Evolutionary conservation across 2,329 filamentous ascomycete genomes (phyloP).

Genomic region (Cyphellophora europaea): DNA sequence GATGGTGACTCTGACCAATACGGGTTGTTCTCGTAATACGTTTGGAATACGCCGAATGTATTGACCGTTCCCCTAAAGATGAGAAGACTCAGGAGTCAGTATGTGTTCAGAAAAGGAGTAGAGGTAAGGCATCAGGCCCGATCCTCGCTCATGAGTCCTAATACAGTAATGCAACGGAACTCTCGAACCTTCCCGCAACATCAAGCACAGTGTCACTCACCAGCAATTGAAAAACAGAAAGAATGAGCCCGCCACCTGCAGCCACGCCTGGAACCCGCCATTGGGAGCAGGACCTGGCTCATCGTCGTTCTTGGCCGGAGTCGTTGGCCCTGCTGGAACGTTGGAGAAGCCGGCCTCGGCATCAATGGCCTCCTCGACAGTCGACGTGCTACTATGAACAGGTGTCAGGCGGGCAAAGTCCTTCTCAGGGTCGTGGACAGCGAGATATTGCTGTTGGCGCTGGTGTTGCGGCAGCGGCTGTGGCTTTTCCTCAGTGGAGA

Average conservation of each 20-base stretch:
- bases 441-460: too few species aligned
- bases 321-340: too few species aligned
- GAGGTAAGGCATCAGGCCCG: too few species aligned
- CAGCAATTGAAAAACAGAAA: constrained; percentile 26
- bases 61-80: constrained; percentile 8
- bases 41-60: constrained; percentile 17
- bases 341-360: constrained; percentile 3
- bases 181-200: not conserved
- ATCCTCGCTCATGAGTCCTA: too few species aligned
- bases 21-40: constrained; percentile 22
- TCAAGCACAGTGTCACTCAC: constrained; percentile 3
- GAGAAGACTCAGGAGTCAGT: not conserved
- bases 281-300: constrained; percentile 16
- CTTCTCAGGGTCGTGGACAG: not conserved
- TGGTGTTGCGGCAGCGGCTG: too few species aligned
- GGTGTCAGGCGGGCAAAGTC: not conserved
- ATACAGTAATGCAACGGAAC: constrained; percentile 2
- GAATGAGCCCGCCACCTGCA: constrained; percentile 24
- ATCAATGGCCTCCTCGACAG: constrained; percentile 5
- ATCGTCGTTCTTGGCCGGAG: not conserved
- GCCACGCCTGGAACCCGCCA: constrained; percentile 25
- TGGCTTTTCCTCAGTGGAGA: too few species aligned
- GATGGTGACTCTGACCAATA: constrained; percentile 23
- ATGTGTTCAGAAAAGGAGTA: too few species aligned
- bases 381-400: not conserved